Conservation (phyloP, 2,329 filamentous ascomycete species). For the Apiospora sp. region DNA sequence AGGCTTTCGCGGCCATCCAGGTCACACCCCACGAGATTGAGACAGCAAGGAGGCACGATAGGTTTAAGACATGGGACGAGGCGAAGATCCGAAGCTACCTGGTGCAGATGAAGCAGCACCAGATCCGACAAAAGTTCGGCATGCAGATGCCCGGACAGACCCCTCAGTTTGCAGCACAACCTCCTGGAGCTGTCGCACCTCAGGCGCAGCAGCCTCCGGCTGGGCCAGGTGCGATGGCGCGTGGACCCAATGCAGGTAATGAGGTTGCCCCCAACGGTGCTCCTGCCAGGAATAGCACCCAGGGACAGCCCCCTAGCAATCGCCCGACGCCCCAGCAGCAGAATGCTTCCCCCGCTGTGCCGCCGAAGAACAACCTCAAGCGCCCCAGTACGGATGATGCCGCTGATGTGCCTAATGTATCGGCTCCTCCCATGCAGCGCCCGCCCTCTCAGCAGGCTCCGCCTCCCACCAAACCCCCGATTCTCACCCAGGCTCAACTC, state of each 20-base stretch:
- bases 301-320: constrained; percentile 33
- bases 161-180: constrained; percentile 32
- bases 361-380: constrained; percentile 56
- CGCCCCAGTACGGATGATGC: constrained; percentile 57
- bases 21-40: constrained; percentile 37
- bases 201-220: constrained; percentile 28
- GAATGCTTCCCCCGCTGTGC: constrained; percentile 48
- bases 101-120: constrained; percentile 35
- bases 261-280: neutral
- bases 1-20: neutral
- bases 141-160: constrained; percentile 25
- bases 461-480: constrained; percentile 33
- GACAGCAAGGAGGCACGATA: constrained; percentile 35
- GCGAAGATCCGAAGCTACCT: constrained; percentile 35
- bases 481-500: constrained; percentile 48
- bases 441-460: constrained; percentile 41
- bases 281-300: constrained; percentile 33
- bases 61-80: constrained; percentile 37
- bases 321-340: constrained; percentile 41
- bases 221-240: constrained; percentile 2
- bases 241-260: neutral
- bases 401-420: constrained; percentile 36
- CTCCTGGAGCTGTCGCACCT: constrained; percentile 31
- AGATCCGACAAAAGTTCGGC: constrained; percentile 28
- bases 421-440: constrained; percentile 36